Evolutionary conservation across 352 stramenopile species (phyloP), one percentile per base, ranked within the genome.

Genomic region (Globisporangium cederbergense): DNA sequence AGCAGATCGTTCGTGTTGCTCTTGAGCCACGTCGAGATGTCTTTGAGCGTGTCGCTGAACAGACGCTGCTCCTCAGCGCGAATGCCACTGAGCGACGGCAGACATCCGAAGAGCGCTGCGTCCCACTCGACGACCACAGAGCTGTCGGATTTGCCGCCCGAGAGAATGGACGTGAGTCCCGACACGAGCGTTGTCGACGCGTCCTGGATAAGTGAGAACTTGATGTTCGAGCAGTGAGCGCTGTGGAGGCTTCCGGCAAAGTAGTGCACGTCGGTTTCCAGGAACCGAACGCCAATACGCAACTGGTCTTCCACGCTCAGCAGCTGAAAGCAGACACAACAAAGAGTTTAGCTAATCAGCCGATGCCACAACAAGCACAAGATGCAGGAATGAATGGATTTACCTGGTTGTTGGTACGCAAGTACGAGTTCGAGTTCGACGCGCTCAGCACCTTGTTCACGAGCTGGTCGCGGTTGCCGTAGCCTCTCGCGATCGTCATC

Each of bases 221-320:
- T 76, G 52, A 89, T 75, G 0, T 71, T 58, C 11, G 80, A 86
- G 71, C 88, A 96, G 70, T 96, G 88, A 14, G 75, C 86, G 34
- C 83, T 90, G n/a, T 68, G 79, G n/a, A 94, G 64, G 51, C 76
- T 69, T 0, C 71, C 72, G 60, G 74, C 73, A 50, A 91, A 91
- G 70, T 86, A 96, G 72, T 96, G 88, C 43, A 89, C 77, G 47
- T 96, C 88, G 16, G 93, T 59, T 69, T 96, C 88, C 51, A 96
- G 71, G 36, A 93, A 88, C 4, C 88, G 77, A 13, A 78, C 84
- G 6, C 87, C 88, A 32, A 96, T 72, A 47, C 86, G 78, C 49
- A 96, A 68, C 69, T 94, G 86, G 52, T 96, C 88, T 18, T 83
- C 88, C 4, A 96, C 53, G 2, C 69, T 89, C 52, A 94, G 79